Evolutionary conservation across 305 asterid species (phyloP).

Genomic region (Fraxinus dipetala): DNA sequence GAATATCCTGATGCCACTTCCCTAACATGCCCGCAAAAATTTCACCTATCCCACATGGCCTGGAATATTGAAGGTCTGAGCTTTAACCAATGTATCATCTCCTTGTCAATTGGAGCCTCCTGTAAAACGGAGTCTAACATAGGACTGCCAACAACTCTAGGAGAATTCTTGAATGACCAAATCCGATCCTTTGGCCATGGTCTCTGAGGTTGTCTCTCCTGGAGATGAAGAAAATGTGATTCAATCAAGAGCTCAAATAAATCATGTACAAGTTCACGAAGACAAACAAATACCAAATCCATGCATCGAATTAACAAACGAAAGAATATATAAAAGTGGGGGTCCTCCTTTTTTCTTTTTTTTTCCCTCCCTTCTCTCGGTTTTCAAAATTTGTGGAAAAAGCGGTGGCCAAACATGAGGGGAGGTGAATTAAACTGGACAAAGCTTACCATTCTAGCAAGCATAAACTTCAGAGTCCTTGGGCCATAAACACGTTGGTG

Average conservation of each 20-base stretch:
- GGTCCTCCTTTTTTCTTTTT: neutral
- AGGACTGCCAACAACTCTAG: conserved; percentile 76
- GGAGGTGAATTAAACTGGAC: neutral
- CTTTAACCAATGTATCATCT: conserved; percentile 85
- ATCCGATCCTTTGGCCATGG: conserved; percentile 90
- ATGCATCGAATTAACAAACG: neutral
- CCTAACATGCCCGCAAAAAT: conserved; percentile 47
- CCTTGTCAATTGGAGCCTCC: conserved; percentile 58
- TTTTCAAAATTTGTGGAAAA: neutral
- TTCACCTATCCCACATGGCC: conserved; percentile 86
- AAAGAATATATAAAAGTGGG: neutral
- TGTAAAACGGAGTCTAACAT: conserved; percentile 75
- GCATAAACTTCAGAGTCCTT: conserved; percentile 80
- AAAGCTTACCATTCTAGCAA: conserved; percentile 78
- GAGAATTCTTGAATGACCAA: conserved; percentile 77
- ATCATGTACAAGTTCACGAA: neutral
- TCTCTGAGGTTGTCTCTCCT: conserved; percentile 92
- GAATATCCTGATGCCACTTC: conserved; percentile 24
- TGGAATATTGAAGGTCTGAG: conserved; percentile 74
- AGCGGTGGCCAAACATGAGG: neutral
- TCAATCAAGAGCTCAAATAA: neutral
- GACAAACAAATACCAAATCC: neutral
- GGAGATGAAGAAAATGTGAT: conserved; percentile 5
- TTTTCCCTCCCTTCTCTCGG: neutral
- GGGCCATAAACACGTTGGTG: conserved; percentile 95